A percentile compares a stretch with the other conserved stretches of the same genome.
These are phyloP conservation scores for Pseudocercospora vitis DNA, from an alignment of 2,329 filamentous ascomycete genomes.

Conservation along the genomic window DNA sequence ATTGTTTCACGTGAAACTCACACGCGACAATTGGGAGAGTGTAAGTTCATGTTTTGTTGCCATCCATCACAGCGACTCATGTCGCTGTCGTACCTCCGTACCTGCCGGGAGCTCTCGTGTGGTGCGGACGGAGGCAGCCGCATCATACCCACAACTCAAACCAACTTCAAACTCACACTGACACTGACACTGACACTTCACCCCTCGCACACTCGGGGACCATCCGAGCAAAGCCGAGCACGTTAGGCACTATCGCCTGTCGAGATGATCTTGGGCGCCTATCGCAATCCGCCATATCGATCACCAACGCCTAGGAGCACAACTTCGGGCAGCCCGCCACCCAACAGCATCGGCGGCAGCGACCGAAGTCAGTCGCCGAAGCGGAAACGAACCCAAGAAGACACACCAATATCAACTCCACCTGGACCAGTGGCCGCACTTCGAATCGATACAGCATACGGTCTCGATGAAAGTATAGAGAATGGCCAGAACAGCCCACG, in stretches of 20 bases:
- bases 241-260: not conserved
- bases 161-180: constrained; percentile 5
- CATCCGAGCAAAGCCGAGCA: not conserved
- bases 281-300: constrained; percentile 30
- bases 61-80: not conserved
- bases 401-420: not conserved
- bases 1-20: not conserved
- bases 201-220: not conserved
- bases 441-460: constrained; percentile 17
- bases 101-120: not conserved
- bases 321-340: constrained; percentile 23
- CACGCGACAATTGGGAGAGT: too few species aligned
- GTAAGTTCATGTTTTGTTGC: not conserved
- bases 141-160: not conserved
- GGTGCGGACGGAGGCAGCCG: not conserved
- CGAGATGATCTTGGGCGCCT: constrained; percentile 24
- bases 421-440: constrained; percentile 7
- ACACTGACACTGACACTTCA: constrained; percentile 6
- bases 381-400: constrained; percentile 24
- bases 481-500: constrained; percentile 32
- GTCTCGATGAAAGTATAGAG: constrained; percentile 8
- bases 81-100: not conserved
- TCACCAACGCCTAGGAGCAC: constrained; percentile 22
- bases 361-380: constrained; percentile 23
- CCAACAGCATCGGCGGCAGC: constrained; percentile 8